Conservation (phyloP, 768 basidiomycete genomes). For the Suillus brevipes region DNA sequence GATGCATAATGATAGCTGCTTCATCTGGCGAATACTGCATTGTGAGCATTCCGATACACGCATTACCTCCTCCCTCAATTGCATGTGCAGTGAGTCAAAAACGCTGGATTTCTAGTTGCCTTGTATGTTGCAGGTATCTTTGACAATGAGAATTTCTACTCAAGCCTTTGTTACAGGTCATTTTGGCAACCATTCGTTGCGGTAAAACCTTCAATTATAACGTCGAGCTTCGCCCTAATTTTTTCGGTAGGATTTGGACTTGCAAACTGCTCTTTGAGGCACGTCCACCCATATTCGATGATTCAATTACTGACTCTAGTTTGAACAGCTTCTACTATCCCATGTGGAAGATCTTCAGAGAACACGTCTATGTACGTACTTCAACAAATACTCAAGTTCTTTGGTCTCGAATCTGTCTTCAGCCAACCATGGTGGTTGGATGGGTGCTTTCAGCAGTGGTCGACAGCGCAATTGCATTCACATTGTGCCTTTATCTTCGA, state of each 20-base stretch:
- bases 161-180: slow-evolving; percentile 1
- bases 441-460: slow-evolving; percentile 9
- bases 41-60: slow-evolving; percentile 8
- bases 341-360: not conserved
- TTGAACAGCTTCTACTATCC: slow-evolving; percentile 10
- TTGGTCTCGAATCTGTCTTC: not conserved
- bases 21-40: slow-evolving; percentile 22
- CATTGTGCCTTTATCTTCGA: slow-evolving; percentile 7
- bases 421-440: slow-evolving; percentile 18
- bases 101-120: slow-evolving; percentile 9
- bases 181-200: slow-evolving; percentile 12
- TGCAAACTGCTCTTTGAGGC: slow-evolving; percentile 7
- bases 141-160: no score
- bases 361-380: slow-evolving; percentile 12
- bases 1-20: slow-evolving; percentile 10
- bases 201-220: slow-evolving; percentile 5
- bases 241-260: slow-evolving; percentile 14
- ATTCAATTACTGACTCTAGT: not conserved
- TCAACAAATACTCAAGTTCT: not conserved
- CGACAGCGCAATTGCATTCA: not conserved
- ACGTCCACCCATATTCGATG: not conserved
- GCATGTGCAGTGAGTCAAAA: slow-evolving; percentile 15
- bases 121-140: slow-evolving; percentile 11
- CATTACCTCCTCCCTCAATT: not conserved
- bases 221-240: not conserved